Percentiles rank a stretch among this genome's conserved stretches.
Conservation (phyloP, 2,329 filamentous ascomycete species). For the Stagonosporopsis tanaceti region DNA sequence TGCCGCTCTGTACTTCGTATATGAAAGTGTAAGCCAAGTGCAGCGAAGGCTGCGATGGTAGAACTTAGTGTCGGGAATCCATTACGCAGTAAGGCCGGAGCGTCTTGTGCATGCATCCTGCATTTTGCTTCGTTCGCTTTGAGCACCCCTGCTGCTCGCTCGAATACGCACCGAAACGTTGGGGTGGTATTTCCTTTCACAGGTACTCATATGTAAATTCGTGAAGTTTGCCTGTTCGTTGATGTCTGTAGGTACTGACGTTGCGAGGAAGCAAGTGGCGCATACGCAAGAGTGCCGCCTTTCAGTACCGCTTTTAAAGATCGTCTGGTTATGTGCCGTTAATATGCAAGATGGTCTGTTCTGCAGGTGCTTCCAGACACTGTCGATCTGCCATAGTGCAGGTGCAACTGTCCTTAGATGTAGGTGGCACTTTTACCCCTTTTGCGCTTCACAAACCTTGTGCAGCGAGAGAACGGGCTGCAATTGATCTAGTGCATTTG, state of each 20-base stretch:
- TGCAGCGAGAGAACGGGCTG: neutral
- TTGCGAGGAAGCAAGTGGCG: neutral
- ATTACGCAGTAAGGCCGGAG: neutral
- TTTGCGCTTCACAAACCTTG: neutral
- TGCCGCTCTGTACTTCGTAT: neutral
- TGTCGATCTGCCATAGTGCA: neutral
- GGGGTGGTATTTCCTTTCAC: neutral
- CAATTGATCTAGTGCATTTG: neutral
- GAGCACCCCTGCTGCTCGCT: conserved; percentile 2
- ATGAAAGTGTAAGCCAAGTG: neutral
- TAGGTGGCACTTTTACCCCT: neutral
- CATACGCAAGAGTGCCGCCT: neutral
- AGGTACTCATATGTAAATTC: neutral
- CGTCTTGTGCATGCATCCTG: conserved; percentile 3
- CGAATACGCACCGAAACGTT: conserved; percentile 2
- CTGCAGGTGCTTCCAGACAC: neutral
- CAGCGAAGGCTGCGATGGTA: neutral
- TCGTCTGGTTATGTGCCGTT: neutral
- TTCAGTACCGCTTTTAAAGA: neutral
- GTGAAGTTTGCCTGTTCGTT: neutral
- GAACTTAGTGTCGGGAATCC: neutral
- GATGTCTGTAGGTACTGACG: neutral
- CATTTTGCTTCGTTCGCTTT: conserved; percentile 19
- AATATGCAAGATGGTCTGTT: neutral
- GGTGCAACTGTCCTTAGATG: neutral